phyloP scores from a whole-genome alignment of 345 rosid species.

The Syzygium jambos region DNA sequence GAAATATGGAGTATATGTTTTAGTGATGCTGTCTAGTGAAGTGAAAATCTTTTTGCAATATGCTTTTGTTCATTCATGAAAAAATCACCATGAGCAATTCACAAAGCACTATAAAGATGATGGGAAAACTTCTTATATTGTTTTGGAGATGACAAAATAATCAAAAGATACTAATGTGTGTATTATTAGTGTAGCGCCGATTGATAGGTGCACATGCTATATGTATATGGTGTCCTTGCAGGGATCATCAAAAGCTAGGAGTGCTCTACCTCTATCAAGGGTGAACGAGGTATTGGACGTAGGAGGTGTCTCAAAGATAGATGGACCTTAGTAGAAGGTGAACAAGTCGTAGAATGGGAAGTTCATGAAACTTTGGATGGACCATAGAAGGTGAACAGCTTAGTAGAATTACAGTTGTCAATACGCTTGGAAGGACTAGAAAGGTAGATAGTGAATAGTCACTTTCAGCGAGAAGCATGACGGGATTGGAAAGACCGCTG shows the following conservation, averaged over 20 bases:
- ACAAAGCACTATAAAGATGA: neutral
- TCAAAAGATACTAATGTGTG: neutral
- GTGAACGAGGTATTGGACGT: neutral
- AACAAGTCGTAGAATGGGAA: neutral
- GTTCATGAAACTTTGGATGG: neutral
- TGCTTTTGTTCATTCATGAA: neutral
- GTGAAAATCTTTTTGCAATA: neutral
- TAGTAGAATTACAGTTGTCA: neutral
- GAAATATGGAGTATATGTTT: neutral
- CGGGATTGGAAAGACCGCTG: neutral
- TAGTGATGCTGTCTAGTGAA: neutral
- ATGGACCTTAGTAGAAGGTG: neutral
- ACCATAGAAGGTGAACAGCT: neutral
- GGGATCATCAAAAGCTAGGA: neutral
- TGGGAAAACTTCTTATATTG: neutral
- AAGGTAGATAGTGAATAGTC: neutral
- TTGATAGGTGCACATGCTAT: neutral
- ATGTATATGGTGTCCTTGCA: neutral
- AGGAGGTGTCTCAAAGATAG: neutral
- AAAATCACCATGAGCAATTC: neutral
- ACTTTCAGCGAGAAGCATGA: neutral
- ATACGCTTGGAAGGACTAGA: neutral
- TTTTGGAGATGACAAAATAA: neutral
- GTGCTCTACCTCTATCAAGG: neutral
- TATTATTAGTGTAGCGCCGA: neutral